Percentiles rank a stretch among this genome's conserved stretches.
phyloP scores from a whole-genome alignment of 2,329 filamentous ascomycete species.

The Colletotrichum coccodes region DNA sequence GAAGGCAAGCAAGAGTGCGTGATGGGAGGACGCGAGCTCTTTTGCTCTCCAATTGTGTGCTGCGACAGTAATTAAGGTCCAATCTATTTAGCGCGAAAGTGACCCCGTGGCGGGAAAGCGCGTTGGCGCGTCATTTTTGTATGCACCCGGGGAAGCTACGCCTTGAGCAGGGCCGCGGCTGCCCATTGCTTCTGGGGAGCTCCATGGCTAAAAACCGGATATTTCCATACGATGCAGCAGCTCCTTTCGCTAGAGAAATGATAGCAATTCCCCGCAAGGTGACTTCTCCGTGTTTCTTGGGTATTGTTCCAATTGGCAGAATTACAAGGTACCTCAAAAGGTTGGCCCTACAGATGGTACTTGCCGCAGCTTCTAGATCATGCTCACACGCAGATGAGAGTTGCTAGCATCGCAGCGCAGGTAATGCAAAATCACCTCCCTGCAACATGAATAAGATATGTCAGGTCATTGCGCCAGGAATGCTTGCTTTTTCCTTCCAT shows the following conservation, averaged over 20 bases:
- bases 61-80: not conserved
- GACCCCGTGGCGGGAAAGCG: not conserved
- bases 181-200: slow-evolving; percentile 4
- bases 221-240: not conserved
- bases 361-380: not conserved
- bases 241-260: not conserved
- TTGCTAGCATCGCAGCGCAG: too few species aligned
- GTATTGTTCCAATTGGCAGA: not conserved
- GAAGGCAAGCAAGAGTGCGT: not conserved
- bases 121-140: slow-evolving; percentile 9
- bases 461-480: not conserved
- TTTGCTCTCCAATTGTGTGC: not conserved
- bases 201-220: not conserved
- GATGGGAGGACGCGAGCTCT: not conserved
- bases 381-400: not conserved
- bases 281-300: not conserved
- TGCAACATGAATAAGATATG: not conserved
- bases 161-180: not conserved
- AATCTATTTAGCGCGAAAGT: not conserved
- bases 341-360: not conserved
- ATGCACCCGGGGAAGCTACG: not conserved
- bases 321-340: too few species aligned
- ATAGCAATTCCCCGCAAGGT: not conserved
- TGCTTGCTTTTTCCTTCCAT: not conserved
- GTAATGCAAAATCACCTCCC: not conserved